These are phyloP conservation scores for Juglanconis oblonga DNA, from an alignment of 2,329 filamentous ascomycete species.

Conservation along the genomic window DNA sequence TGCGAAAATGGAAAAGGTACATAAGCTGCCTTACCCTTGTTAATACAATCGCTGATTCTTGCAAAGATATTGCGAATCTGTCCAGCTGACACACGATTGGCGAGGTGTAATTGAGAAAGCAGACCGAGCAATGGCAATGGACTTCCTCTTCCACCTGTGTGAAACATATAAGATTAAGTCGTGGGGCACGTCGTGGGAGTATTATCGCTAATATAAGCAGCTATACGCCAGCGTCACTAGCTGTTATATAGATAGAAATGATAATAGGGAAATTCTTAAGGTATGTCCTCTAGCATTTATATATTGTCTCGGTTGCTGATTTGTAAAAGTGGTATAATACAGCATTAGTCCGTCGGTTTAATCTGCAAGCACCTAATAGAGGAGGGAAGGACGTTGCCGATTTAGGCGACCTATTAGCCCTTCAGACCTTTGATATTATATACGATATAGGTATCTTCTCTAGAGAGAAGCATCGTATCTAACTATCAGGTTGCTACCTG, in stretches of 20 bases:
- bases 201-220: conserved; percentile 27
- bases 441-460: conserved; percentile 26
- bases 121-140: conserved; percentile 16
- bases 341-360: conserved; percentile 24
- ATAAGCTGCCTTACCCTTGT: background rate
- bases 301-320: background rate
- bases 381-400: conserved; percentile 26
- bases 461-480: conserved; percentile 19
- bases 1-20: conserved; percentile 23
- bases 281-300: conserved; percentile 2
- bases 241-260: conserved; percentile 23
- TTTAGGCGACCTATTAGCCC: conserved; percentile 19
- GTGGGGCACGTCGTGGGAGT: conserved; percentile 22
- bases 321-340: conserved; percentile 21
- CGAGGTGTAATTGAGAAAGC: conserved; percentile 4
- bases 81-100: background rate
- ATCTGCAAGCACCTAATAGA: conserved; percentile 23
- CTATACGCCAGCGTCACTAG: conserved; percentile 25
- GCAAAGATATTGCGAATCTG: conserved; percentile 9
- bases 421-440: conserved; percentile 27
- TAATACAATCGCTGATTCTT: background rate
- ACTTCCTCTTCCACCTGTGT: conserved; percentile 26
- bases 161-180: conserved; percentile 24
- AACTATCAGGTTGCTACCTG: conserved; percentile 26
- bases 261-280: conserved; percentile 21